Evolutionary conservation across 306 rosid species (phyloP), one percentile per base, ranked within the genome.

Genomic region (Spatholobus suberectus): DNA sequence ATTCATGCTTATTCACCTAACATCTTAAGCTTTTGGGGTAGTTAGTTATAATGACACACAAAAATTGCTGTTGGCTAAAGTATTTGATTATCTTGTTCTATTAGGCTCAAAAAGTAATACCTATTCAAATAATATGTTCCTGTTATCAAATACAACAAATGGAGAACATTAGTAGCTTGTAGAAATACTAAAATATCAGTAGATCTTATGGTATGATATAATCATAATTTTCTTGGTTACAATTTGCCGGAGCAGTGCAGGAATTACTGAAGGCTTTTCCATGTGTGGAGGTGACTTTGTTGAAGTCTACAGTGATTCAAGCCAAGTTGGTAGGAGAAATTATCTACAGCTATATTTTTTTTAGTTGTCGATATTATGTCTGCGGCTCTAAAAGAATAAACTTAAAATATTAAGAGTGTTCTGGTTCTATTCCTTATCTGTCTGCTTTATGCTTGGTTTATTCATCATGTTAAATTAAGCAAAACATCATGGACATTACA

Each of bases 261-360:
- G 96, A 83, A 92, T 96, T 34, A 91, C 99, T 6, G 97, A 94
- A 88, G 99, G 99, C 35, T 96, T 96, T 90, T 96, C 99, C 63
- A 96, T 96, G 98, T 96, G 98, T 15, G 98, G 97, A 78, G 99
- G 99, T 51, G 99, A 96, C 90, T 96, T 96, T 70, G 89, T 93
- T 79, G 99, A 93, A 88, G 98, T 96, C 85, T 96, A 96, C 84
- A 82, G 89, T 43, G 96, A 94, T 82, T 86, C 94, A 62, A 90
- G 90, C 78, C 99, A 96, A 84, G 85, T 76, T 75, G 99, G 98
- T 92, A 91, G 63, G 91, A 66, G 35, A 77, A 70, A 68, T 75
- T 70, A 26, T 71, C n/a, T 44, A 8, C 14, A 24, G 34, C 14
- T 26, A 17, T 79, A 11, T 86, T 40, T 58, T 4, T 20, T 38